Evolutionary conservation across 2,329 filamentous ascomycete species (phyloP).

Genomic region (Leptographium lundbergii): DNA sequence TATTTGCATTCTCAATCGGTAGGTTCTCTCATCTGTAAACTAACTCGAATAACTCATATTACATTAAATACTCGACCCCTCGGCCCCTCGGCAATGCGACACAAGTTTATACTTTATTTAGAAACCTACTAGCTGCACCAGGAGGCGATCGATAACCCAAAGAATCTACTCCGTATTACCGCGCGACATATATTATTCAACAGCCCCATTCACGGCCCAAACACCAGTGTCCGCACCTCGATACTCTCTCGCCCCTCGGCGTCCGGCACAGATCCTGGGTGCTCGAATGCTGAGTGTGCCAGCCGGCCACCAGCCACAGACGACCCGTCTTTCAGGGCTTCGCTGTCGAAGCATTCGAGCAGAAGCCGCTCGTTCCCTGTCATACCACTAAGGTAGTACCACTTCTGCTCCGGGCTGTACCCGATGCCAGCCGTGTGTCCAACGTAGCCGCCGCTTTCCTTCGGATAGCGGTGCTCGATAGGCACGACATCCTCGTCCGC

Average conservation of each 20-base stretch:
- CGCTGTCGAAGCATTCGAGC: slow-evolving; percentile 67
- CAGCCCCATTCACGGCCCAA: slow-evolving; percentile 39
- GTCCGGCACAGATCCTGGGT: slow-evolving; percentile 57
- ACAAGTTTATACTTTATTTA: no score
- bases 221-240: slow-evolving; percentile 76
- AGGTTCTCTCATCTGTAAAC: no score
- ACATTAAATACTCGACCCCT: no score
- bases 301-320: slow-evolving; percentile 40
- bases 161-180: no score
- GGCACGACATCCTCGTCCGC: slow-evolving; percentile 52
- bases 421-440: slow-evolving; percentile 64
- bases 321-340: slow-evolving; percentile 35
- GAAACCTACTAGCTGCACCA: no score
- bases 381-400: slow-evolving; percentile 76
- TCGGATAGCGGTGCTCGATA: slow-evolving; percentile 61
- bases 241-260: slow-evolving; percentile 74
- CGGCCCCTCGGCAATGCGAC: no score
- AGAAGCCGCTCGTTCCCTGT: slow-evolving; percentile 57
- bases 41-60: no score
- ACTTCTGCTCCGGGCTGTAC: slow-evolving; percentile 49
- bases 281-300: slow-evolving; percentile 68
- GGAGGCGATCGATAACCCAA: no score
- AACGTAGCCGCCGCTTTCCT: slow-evolving; percentile 34
- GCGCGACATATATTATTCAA: not conserved
- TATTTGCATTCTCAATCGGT: no score